Evolutionary conservation across 2,329 filamentous ascomycete genomes (phyloP).

Genomic region (Hawksworthiomyces lignivorus): DNA sequence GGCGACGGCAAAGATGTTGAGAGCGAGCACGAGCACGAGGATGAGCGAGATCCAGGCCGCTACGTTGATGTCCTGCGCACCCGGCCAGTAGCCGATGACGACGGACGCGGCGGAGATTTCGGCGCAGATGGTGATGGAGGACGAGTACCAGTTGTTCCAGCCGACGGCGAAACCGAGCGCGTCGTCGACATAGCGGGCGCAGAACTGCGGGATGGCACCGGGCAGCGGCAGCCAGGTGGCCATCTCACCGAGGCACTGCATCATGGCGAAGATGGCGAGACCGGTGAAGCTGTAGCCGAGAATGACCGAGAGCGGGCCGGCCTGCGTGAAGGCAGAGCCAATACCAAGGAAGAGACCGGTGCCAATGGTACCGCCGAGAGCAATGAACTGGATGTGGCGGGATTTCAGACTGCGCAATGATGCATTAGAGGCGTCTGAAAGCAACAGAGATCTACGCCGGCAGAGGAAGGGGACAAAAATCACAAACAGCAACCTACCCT

Average conservation of each 20-base stretch:
- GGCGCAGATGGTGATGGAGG: slow-evolving; percentile 37
- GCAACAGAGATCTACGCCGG: not conserved
- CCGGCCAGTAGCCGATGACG: slow-evolving; percentile 37
- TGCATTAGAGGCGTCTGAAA: not conserved
- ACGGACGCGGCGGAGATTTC: slow-evolving; percentile 39
- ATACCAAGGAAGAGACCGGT: slow-evolving; percentile 42
- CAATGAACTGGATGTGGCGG: slow-evolving; percentile 40
- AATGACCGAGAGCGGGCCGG: slow-evolving; percentile 35
- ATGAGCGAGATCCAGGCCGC: slow-evolving; percentile 42
- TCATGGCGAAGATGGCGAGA: slow-evolving; percentile 34
- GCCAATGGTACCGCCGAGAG: slow-evolving; percentile 40
- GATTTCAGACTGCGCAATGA: slow-evolving; percentile 26
- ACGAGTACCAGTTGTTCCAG: slow-evolving; percentile 45
- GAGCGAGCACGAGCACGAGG: slow-evolving; percentile 35
- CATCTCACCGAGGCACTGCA: slow-evolving; percentile 45
- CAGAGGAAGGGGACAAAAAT: too few relatives aligned
- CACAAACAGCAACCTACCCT: slow-evolving; percentile 8
- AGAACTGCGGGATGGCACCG: slow-evolving; percentile 43
- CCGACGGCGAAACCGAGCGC: slow-evolving; percentile 40
- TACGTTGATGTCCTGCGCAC: slow-evolving; percentile 19
- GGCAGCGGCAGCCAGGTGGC: slow-evolving; percentile 54
- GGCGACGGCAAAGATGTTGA: slow-evolving; percentile 44
- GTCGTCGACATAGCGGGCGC: slow-evolving; percentile 39
- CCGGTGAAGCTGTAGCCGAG: slow-evolving; percentile 37
- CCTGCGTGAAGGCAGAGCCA: slow-evolving; percentile 32